These are phyloP conservation scores for Sporothrix luriei DNA, from an alignment of 2,329 filamentous ascomycete genomes.

Conservation along the genomic window DNA sequence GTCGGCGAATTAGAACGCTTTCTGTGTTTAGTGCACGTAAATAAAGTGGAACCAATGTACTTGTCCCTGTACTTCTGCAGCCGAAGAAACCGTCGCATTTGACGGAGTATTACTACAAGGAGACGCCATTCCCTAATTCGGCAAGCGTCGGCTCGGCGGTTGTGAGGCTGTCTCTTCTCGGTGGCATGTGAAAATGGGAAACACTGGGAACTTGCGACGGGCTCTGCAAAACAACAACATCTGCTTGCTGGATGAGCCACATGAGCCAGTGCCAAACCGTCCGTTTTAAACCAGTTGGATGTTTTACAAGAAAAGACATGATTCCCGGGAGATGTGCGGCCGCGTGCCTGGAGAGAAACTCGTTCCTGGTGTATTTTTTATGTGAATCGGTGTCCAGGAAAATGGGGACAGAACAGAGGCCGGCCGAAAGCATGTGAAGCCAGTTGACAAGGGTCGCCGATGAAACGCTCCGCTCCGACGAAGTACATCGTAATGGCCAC, in stretches of 20 bases:
- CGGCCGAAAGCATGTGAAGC: conserved; percentile 17
- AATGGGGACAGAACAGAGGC: neutral
- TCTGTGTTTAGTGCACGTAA: neutral
- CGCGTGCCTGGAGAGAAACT: neutral
- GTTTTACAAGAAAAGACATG: too few relatives aligned
- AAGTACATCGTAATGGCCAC: neutral
- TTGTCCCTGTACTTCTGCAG: neutral
- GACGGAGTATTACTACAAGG: neutral
- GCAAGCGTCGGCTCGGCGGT: conserved; percentile 28
- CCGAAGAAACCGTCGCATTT: neutral
- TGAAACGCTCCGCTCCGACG: neutral
- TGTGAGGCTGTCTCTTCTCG: neutral
- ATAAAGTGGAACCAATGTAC: neutral
- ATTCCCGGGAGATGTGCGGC: too few relatives aligned
- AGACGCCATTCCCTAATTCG: conserved; percentile 23
- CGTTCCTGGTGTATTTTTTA: neutral
- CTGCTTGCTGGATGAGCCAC: neutral
- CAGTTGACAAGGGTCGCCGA: neutral
- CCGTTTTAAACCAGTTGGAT: too few relatives aligned
- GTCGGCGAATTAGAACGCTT: neutral
- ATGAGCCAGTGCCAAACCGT: too few relatives aligned
- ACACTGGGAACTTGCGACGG: neutral
- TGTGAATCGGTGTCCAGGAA: neutral
- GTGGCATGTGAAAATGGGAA: conserved; percentile 28
- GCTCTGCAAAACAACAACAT: neutral